Evolutionary conservation across 768 basidiomycete species (phyloP), one percentile per base, ranked within the genome.

Genomic region (Cubamyces sp.): DNA sequence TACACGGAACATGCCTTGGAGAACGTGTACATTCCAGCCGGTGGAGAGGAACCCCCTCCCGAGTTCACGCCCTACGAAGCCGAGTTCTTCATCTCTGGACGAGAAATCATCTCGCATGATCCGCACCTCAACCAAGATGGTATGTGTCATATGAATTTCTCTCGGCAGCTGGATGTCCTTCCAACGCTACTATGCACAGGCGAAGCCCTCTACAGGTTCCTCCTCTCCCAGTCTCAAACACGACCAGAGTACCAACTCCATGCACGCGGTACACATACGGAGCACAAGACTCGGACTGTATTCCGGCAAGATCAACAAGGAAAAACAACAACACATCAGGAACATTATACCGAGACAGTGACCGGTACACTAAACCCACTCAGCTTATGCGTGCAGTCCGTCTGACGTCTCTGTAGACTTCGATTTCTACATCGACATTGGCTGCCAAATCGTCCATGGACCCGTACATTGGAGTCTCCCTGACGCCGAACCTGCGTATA

Each of bases 161-260:
- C 40, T 16, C 23, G 48, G 23, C 21, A 23, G 18, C 28, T 3
- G 21, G 14, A 14, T n/a, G 9, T 12, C 30, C 15, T 41, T 47
- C 55, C 40, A 26, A 52, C 19, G 34, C 18, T n/a, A n/a, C n/a
- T n/a, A 19, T 47, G 7, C 54, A 21, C 60, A 88, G 87, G 88
- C 47, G 87, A 88, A 68, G 86, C 87, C 0, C 79, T 92, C 23
- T 91, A 89, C 71, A 84, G 88, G 59, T 93, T 91, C 73, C 75
- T 93, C 18, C 81, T 90, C 23, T 78, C 79, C 4, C 84, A 87
- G 54, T 79, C 86, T 1, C 71, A 67, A 34, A 73, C 66, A 2
- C 77, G 75, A 2, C 88, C 87, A 5, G 72, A 61, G 21, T 75
- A 82, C 61, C 71, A 74, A 39, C 69, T 89, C 5, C 81, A 78